These are phyloP conservation scores for Cercospora berteroae DNA, from an alignment of 2,329 filamentous ascomycete species.

Conservation along the genomic window DNA sequence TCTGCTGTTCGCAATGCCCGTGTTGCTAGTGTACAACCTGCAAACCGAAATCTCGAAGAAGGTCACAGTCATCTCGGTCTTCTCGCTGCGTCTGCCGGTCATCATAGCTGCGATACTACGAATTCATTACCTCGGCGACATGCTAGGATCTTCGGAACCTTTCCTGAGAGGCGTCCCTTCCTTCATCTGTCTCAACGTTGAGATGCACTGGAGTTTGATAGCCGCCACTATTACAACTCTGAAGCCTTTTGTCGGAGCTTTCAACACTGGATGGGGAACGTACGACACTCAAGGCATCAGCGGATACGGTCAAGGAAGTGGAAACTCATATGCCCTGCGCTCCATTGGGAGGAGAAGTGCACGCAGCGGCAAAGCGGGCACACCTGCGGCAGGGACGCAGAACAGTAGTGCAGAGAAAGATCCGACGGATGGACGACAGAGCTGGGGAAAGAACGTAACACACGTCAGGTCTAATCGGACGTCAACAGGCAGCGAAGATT, in stretches of 20 bases:
- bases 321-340: conserved; percentile 22
- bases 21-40: conserved; percentile 29
- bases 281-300: conserved; percentile 23
- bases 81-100: conserved; percentile 26
- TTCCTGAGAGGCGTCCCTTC: conserved; percentile 22
- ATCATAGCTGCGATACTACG: conserved; percentile 22
- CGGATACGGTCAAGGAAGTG: conserved; percentile 23
- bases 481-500: conserved; percentile 22
- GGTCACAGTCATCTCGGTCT: conserved; percentile 25
- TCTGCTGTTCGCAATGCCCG: conserved; percentile 25
- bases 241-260: conserved; percentile 29
- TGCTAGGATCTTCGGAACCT: conserved; percentile 18
- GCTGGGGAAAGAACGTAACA: conserved; percentile 23
- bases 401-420: conserved; percentile 8
- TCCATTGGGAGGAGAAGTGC: conserved; percentile 19
- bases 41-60: conserved; percentile 24
- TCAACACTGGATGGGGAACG: conserved; percentile 30
- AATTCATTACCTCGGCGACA: conserved; percentile 19
- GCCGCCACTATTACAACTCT: conserved; percentile 28
- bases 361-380: conserved; percentile 6
- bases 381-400: conserved; percentile 5
- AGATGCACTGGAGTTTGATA: conserved; percentile 31
- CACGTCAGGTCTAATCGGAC: conserved; percentile 13
- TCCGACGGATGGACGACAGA: not conserved
- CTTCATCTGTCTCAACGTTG: conserved; percentile 29